These are phyloP conservation scores for Ophiostoma piceae DNA, from an alignment of 2,329 filamentous ascomycete genomes.

Conservation along the genomic window DNA sequence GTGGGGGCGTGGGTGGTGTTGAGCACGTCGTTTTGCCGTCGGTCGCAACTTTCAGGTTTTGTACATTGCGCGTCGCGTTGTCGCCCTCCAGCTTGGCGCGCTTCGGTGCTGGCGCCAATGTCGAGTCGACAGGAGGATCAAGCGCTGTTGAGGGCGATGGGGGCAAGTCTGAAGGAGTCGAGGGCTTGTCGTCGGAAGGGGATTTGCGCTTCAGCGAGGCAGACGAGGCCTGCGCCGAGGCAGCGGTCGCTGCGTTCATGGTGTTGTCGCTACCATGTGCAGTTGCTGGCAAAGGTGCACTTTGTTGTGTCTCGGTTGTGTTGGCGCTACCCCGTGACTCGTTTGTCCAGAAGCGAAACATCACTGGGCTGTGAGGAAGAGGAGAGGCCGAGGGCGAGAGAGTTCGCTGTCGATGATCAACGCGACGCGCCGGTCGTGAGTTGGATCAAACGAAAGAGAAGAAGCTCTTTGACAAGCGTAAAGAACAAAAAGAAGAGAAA, in stretches of 20 bases:
- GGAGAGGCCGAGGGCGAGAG: background rate
- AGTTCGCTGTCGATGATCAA: constrained; percentile 9
- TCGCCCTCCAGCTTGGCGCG: constrained; percentile 34
- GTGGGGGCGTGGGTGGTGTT: constrained; percentile 24
- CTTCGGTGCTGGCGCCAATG: constrained; percentile 19
- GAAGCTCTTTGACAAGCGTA: background rate
- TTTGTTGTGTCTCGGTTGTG: constrained; percentile 35
- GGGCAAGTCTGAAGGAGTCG: constrained; percentile 15
- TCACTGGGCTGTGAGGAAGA: constrained; percentile 40
- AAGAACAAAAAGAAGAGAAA: constrained; percentile 13
- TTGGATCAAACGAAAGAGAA: constrained; percentile 11
- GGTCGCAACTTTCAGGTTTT: background rate
- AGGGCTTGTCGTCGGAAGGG: constrained; percentile 1
- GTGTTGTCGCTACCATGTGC: background rate
- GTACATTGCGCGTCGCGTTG: background rate
- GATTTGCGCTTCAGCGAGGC: constrained; percentile 27
- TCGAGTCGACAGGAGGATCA: background rate
- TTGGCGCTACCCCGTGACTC: constrained; percentile 55
- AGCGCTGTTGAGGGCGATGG: constrained; percentile 17
- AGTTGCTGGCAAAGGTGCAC: background rate
- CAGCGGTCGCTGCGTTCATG: constrained; percentile 18
- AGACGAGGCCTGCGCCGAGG: constrained; percentile 3
- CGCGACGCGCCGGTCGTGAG: constrained; percentile 20
- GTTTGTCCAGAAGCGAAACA: constrained; percentile 59
- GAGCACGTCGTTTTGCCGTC: constrained; percentile 8